phyloP scores from a whole-genome alignment of 371 early-diverging fungal genomes.

The Lichtheimia hyalospora region DNA sequence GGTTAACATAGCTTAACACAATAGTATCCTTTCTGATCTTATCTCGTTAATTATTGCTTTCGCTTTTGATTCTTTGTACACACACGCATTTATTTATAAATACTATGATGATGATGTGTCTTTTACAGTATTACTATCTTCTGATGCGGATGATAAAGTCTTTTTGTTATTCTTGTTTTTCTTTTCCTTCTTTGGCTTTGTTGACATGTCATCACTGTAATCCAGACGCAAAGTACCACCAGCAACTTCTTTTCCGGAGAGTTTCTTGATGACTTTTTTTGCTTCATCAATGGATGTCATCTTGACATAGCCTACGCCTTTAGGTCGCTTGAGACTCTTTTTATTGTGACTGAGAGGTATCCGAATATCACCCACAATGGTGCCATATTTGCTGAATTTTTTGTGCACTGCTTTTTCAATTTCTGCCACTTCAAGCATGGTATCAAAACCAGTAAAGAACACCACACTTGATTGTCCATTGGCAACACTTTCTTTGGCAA shows the following conservation, averaged over 20 bases:
- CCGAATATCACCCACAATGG: background rate
- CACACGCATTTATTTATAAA: background rate
- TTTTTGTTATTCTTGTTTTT: background rate
- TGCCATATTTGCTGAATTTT: background rate
- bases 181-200: background rate
- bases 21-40: background rate
- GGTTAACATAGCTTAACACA: slow-evolving; percentile 11
- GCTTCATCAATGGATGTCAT: background rate
- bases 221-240: background rate
- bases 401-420: background rate
- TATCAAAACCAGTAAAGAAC: slow-evolving; percentile 1
- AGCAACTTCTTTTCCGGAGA: background rate
- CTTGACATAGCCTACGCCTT: background rate
- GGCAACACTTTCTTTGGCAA: background rate
- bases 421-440: background rate
- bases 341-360: background rate
- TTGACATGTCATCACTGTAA: background rate
- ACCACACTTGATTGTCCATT: background rate
- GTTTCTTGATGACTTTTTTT: background rate
- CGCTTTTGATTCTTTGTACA: background rate
- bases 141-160: background rate
- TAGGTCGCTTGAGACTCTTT: background rate
- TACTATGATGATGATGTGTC: background rate
- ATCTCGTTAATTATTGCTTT: background rate
- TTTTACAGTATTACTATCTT: background rate